Percentiles rank a stretch among this genome's conserved stretches.
These are phyloP conservation scores for Lasiodiplodia sp. DNA, from an alignment of 2,329 filamentous ascomycete genomes.

Conservation along the genomic window DNA sequence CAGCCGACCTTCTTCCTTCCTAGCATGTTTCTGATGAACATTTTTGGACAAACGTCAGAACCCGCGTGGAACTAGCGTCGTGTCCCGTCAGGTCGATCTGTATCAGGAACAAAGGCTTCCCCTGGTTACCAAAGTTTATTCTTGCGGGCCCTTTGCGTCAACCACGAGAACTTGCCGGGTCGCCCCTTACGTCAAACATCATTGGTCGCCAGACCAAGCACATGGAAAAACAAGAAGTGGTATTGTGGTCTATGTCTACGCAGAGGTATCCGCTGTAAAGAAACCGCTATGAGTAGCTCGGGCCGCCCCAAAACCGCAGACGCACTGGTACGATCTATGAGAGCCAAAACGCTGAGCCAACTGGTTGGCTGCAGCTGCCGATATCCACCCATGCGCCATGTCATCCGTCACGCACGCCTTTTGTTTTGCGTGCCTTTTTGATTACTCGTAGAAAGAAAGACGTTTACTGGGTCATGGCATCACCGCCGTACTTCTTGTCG, in stretches of 20 bases:
- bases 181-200: too few relatives aligned
- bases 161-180: neutral
- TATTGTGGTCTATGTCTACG: constrained; percentile 31
- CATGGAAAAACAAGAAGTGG: constrained; percentile 13
- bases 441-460: neutral
- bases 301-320: constrained; percentile 13
- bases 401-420: constrained; percentile 14
- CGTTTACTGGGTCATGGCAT: constrained; percentile 31
- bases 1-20: neutral
- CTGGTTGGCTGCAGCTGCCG: neutral
- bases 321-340: constrained; percentile 2
- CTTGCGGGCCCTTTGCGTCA: neutral
- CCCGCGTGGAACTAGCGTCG: constrained; percentile 2
- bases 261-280: constrained; percentile 29
- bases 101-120: neutral
- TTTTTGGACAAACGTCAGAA: neutral
- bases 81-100: neutral
- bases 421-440: constrained; percentile 8
- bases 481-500: constrained; percentile 44
- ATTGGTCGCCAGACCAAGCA: neutral
- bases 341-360: constrained; percentile 9
- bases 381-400: constrained; percentile 20
- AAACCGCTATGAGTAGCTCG: constrained; percentile 5
- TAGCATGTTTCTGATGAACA: constrained; percentile 16
- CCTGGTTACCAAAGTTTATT: neutral